A percentile compares a stretch with the other conserved stretches of the same genome.
Evolutionary conservation across 2,329 filamentous ascomycete genomes (phyloP).

Genomic region (Penicillium sp.): DNA sequence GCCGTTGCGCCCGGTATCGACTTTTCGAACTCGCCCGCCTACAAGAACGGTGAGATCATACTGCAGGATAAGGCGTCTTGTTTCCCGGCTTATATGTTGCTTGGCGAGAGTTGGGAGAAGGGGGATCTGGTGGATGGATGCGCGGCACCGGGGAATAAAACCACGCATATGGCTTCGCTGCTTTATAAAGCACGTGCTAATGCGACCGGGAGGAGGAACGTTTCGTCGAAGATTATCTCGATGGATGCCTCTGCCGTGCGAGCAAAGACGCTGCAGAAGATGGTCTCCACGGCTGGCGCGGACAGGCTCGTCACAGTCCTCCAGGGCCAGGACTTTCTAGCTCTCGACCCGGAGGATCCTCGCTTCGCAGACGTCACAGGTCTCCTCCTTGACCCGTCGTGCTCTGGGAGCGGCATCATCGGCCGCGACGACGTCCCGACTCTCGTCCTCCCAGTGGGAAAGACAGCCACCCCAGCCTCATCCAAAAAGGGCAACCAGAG

Average conservation of each 20-base stretch:
- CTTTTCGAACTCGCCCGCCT: conserved; percentile 74
- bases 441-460: conserved; percentile 59
- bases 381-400: conserved; percentile 89
- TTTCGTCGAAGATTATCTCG: conserved; percentile 52
- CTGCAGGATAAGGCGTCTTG: conserved; percentile 97
- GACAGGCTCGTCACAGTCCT: conserved; percentile 69
- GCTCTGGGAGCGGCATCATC: conserved; percentile 93
- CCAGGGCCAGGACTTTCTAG: conserved; percentile 80
- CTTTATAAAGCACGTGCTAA: conserved; percentile 43
- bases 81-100: conserved; percentile 87
- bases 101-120: conserved; percentile 59
- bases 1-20: conserved; percentile 76
- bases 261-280: conserved; percentile 78
- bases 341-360: conserved; percentile 67
- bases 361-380: conserved; percentile 74
- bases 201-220: conserved; percentile 29
- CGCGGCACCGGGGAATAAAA: conserved; percentile 96
- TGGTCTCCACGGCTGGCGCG: conserved; percentile 80
- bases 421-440: conserved; percentile 79
- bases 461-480: conserved; percentile 28
- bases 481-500: conserved; percentile 22
- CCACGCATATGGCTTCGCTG: conserved; percentile 86
- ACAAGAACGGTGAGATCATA: conserved; percentile 78
- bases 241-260: conserved; percentile 54
- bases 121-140: conserved; percentile 90